Evolutionary conservation across 2,329 filamentous ascomycete genomes (phyloP), one percentile per base, ranked within the genome.

Genomic region (Fusarium sulawesiense): DNA sequence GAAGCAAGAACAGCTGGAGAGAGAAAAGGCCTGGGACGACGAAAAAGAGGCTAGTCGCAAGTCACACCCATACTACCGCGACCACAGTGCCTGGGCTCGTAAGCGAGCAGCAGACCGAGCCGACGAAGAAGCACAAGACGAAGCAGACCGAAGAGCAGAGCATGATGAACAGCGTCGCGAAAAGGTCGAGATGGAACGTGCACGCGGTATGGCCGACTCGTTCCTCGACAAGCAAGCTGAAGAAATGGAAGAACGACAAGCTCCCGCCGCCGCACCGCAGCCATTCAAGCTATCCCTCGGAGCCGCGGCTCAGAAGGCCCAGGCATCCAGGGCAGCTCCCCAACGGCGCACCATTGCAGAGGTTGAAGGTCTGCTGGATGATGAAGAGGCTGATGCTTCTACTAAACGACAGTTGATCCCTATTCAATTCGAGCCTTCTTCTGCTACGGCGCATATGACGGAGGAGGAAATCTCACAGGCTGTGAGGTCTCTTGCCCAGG

Each of bases 241-340:
- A 72, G 93, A 97, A 76, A 86, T 97, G 78, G 88, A 87, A 71
- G 80, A 83, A 45, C 82, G 83, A 45, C 76, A 76, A 44, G 66
- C 81, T 70, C 75, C 79, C 58, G 72, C 75, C 3, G 77, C 83
- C 12, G 87, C 88, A 59, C 93, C 92, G 6, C 90, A 93, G 76
- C 91, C 91, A 25, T 97, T 98, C 87, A 98, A 97, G 80, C 87
- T 98, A 60, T 97, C 94, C 3, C 90, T 98, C 27, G 94, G 94
- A 56, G 93, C 93, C 1, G 93, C 94, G 0, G 93, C 93, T 0
- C 93, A 97, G 78, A 93, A 86, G 73, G 86, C 86, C 0, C 86
- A 88, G 51, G 86, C 86, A 0, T 87, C 87, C 61, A 83, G 85
- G 42, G 82, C 82, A 1, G 85, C 85, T 16, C 83, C 88, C 0